Evolutionary conservation across 495 filamentous ascomycete species (phyloP).

Genomic region (Jackrogersella multiformis): DNA sequence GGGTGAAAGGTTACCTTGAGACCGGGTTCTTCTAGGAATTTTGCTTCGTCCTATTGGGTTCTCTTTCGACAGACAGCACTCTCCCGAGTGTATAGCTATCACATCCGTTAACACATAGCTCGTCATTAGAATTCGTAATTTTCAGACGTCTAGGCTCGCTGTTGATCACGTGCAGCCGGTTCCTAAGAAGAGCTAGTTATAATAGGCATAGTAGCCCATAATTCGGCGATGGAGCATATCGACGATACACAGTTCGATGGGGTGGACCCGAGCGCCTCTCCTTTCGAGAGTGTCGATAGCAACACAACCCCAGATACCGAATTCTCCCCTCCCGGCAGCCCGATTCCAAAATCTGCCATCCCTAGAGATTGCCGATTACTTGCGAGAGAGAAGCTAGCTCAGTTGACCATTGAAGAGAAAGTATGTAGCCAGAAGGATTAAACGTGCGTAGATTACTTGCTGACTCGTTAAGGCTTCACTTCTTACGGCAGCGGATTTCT

Average conservation of each 20-base stretch:
- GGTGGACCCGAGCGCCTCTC: conserved; percentile 52
- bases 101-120: background rate
- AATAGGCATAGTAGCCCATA: background rate
- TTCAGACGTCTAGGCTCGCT: background rate
- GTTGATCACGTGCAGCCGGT: conserved; percentile 22
- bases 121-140: background rate
- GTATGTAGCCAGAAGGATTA: conserved; percentile 41
- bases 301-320: conserved; percentile 60
- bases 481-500: conserved; percentile 76
- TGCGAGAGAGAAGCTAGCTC: conserved; percentile 54
- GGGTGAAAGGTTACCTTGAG: conserved; percentile 30
- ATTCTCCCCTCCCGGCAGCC: conserved; percentile 60
- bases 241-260: conserved; percentile 44
- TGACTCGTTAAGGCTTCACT: conserved; percentile 63
- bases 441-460: conserved; percentile 13
- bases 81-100: conserved; percentile 1
- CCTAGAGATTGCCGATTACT: conserved; percentile 48
- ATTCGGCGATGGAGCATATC: conserved; percentile 34
- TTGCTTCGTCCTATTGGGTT: conserved; percentile 32
- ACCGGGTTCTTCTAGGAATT: conserved; percentile 27
- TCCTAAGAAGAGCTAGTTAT: conserved; percentile 4
- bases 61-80: conserved; percentile 11
- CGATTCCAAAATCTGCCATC: conserved; percentile 44
- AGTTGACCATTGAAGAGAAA: conserved; percentile 64
- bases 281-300: conserved; percentile 52